Evolutionary conservation across 1,284 basidiomycete species (phyloP).

Genomic region (Malassezia obtusa): DNA sequence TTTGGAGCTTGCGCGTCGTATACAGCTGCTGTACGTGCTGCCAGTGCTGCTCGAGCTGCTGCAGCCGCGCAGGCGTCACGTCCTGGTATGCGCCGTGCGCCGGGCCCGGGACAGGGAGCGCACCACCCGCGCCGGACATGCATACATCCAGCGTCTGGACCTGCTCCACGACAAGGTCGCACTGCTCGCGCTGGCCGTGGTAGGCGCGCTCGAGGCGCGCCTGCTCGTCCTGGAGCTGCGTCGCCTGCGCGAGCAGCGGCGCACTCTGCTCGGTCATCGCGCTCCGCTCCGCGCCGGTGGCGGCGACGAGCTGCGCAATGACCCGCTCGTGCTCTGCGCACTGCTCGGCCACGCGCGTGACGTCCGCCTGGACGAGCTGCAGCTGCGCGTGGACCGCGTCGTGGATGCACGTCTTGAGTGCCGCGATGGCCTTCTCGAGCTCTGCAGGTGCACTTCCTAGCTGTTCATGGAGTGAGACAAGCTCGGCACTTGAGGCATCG

Average conservation of each 20-base stretch:
- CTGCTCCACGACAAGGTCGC: neutral
- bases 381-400: slow-evolving; percentile 40
- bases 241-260: slow-evolving; percentile 16
- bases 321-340: slow-evolving; percentile 21
- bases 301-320: slow-evolving; percentile 15
- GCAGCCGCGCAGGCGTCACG: slow-evolving; percentile 22
- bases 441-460: slow-evolving; percentile 36
- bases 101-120: neutral
- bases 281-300: neutral
- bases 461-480: slow-evolving; percentile 28
- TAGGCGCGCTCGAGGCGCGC: slow-evolving; percentile 14
- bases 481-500: slow-evolving; percentile 28
- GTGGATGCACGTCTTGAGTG: slow-evolving; percentile 33
- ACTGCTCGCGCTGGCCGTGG: slow-evolving; percentile 8
- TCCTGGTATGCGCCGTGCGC: slow-evolving; percentile 13
- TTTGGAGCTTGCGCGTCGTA: slow-evolving; percentile 23
- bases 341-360: slow-evolving; percentile 23
- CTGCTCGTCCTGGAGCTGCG: slow-evolving; percentile 6
- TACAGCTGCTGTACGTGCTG: slow-evolving; percentile 29
- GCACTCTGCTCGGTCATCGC: neutral
- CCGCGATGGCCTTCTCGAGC: slow-evolving; percentile 28
- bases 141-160: slow-evolving; percentile 6
- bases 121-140: slow-evolving; percentile 14
- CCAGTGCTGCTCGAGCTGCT: slow-evolving; percentile 27
- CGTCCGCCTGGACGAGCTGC: slow-evolving; percentile 26